Evolutionary conservation across 176 grass and related monocot species (phyloP).

Genomic region (Cenchrus americanus): DNA sequence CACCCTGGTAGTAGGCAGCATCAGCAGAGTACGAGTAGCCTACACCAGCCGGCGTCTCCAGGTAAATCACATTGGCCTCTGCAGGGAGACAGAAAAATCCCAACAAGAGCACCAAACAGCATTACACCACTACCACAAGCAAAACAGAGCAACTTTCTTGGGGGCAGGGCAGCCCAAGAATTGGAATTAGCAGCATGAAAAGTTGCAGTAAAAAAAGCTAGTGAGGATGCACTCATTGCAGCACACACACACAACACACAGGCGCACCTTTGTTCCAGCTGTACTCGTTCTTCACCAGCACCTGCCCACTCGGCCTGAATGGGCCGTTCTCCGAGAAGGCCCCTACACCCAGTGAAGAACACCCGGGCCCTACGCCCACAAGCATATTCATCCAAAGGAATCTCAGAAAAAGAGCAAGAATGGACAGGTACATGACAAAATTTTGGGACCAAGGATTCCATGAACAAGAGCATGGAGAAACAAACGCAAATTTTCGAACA

Average conservation of each 20-base stretch:
- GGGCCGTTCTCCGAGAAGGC: constrained; percentile 99
- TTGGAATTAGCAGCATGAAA: constrained; percentile 42
- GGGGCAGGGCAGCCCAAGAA: constrained; percentile 24
- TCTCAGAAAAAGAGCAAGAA: constrained; percentile 31
- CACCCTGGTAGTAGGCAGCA: constrained; percentile 74
- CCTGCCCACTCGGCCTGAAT: constrained; percentile 83
- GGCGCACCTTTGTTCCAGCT: constrained; percentile 98
- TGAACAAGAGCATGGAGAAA: background rate
- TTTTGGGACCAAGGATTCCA: constrained; percentile 3
- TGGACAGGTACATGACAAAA: constrained; percentile 6
- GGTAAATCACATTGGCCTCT: constrained; percentile 94
- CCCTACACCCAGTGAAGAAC: constrained; percentile 96
- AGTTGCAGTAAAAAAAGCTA: constrained; percentile 32
- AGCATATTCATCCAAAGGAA: constrained; percentile 10
- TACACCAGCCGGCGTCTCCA: constrained; percentile 90
- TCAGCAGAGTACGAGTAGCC: constrained; percentile 88
- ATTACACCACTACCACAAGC: background rate
- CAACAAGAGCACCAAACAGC: background rate
- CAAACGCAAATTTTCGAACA: background rate
- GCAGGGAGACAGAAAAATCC: background rate
- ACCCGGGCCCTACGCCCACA: constrained; percentile 77
- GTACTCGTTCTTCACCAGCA: constrained; percentile 84
- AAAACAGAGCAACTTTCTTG: constrained; percentile 41
- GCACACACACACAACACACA: constrained; percentile 8
- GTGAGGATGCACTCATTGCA: constrained; percentile 29